phyloP scores from a whole-genome alignment of 805 yeast genomes.

The Kodamaea lidongshanica region DNA sequence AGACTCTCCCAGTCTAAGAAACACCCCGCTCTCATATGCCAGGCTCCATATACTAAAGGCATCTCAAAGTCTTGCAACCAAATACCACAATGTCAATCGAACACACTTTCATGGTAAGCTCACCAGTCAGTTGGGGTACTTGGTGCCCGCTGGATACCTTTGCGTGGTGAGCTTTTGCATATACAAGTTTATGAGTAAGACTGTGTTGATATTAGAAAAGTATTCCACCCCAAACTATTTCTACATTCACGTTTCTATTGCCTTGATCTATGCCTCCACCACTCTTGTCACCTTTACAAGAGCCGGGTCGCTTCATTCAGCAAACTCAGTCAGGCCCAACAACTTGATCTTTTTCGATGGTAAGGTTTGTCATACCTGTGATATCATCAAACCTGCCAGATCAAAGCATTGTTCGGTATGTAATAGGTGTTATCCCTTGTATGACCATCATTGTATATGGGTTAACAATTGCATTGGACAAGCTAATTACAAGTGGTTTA shows the following conservation, averaged over 20 bases:
- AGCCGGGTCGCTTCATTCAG: constrained; percentile 35
- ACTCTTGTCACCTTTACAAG: constrained; percentile 33
- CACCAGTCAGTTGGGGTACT: constrained; percentile 30
- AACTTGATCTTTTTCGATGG: constrained; percentile 47
- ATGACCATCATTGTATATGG: constrained; percentile 63
- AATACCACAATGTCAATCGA: constrained; percentile 16
- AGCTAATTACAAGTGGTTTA: constrained; percentile 57
- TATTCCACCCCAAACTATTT: constrained; percentile 9
- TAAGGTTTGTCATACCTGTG: constrained; percentile 45
- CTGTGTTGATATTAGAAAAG: constrained; percentile 16
- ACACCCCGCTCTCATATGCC: constrained; percentile 26
- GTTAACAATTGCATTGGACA: constrained; percentile 70
- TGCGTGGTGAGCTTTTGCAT: constrained; percentile 30
- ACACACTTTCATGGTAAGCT: constrained; percentile 17
- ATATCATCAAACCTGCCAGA: constrained; percentile 46
- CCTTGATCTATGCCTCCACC: constrained; percentile 29
- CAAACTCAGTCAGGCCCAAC: constrained; percentile 28
- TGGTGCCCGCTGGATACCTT: constrained; percentile 39
- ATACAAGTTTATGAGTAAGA: constrained; percentile 24
- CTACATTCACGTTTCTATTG: constrained; percentile 27
- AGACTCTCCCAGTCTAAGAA: constrained; percentile 38
- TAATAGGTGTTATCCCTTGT: constrained; percentile 40
- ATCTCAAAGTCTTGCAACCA: constrained; percentile 4
- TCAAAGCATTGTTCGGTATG: constrained; percentile 65
- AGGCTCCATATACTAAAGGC: constrained; percentile 10